Evolutionary conservation across 306 rosid species (phyloP).

Genomic region (Datisca glomerata): DNA sequence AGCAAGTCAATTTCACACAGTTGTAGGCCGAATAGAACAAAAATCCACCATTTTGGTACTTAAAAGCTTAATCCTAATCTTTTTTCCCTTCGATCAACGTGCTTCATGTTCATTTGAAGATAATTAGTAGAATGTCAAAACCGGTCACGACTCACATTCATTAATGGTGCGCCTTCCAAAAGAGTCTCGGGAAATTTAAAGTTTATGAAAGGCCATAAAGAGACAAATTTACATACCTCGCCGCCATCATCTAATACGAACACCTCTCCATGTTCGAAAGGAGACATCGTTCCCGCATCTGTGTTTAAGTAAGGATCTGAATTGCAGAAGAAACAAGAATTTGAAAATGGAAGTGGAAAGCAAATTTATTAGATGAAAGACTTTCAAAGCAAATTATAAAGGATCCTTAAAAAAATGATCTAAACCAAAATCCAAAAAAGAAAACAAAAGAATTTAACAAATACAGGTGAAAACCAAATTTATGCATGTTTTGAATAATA

Average conservation of each 20-base stretch:
- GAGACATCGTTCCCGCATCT: slow-evolving; percentile 98
- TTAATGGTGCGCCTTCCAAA: background rate
- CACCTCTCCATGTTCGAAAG: slow-evolving; percentile 94
- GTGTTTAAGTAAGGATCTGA: slow-evolving; percentile 97
- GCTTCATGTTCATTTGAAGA: background rate
- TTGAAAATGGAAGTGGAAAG: no score
- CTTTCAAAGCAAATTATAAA: no score
- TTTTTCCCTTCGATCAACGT: background rate
- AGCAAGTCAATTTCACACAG: slow-evolving; percentile 8
- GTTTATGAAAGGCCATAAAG: background rate
- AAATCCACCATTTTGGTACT: background rate
- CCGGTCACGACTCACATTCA: no score
- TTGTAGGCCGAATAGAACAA: background rate
- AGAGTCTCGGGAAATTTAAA: background rate
- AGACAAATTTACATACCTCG: slow-evolving; percentile 41
- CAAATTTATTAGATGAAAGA: no score
- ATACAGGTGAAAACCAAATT: no score
- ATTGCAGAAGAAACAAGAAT: slow-evolving; percentile 5
- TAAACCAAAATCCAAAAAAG: no score
- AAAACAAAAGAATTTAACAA: no score
- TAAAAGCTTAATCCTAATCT: background rate
- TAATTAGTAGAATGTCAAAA: background rate
- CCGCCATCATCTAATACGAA: slow-evolving; percentile 93
- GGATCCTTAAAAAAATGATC: no score
- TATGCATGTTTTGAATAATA: background rate